Base-by-base conservation (phyloP, 1,284 basidiomycete genomes). In the Ceratobasidium sp. region DNA sequence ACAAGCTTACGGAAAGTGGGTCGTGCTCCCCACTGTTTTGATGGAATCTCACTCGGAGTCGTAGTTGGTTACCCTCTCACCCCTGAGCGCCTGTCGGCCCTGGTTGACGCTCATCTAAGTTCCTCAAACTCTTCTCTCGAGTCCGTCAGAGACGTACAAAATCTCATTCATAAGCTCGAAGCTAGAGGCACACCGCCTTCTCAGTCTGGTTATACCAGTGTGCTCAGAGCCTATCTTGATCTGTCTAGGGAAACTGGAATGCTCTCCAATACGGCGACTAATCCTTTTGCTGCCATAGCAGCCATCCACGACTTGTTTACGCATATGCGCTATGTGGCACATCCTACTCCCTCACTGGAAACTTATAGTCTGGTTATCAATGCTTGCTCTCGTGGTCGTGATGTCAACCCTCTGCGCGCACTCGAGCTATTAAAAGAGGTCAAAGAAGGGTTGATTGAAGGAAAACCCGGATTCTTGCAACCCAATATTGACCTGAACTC, bases 291-390 rank as follows among this genome's bases (percentile, higher is more conserved):
- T 0, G 70, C 87, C 85, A 76, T 10, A 73, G 50, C 73, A 28
- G 69, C 53, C 0, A 52, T 52, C n/a, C 60, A 57, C 9, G 94
- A 98, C 77, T 85, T 98, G 28, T 98, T 95, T 79, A 84, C 92
- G 1, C 96, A 98, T 79, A 97, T 98, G 93, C 93, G 97, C 65
- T 93, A 98, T 69, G 91, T 92, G 5, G 94, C 96, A 0, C 95
- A 99, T 78, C 89, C 94, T 0, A 82, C 84, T 1, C 96, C 97
- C 0, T 89, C 92, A 74, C 84, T 85, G 1, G 80, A 85, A 18
- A 81, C 96, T 4, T 99, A 96, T 80, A 87, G 90, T 0, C 80
- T 88, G 30, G 97, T 99, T 94, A 96, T 99, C 76, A 85, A 87
- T 0, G 92, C 93, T 0, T 98, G 97, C 76, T 91, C 90, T 0